Conservation (phyloP, 192 early-diverging fungal species). For the Linnemannia hyalina region DNA sequence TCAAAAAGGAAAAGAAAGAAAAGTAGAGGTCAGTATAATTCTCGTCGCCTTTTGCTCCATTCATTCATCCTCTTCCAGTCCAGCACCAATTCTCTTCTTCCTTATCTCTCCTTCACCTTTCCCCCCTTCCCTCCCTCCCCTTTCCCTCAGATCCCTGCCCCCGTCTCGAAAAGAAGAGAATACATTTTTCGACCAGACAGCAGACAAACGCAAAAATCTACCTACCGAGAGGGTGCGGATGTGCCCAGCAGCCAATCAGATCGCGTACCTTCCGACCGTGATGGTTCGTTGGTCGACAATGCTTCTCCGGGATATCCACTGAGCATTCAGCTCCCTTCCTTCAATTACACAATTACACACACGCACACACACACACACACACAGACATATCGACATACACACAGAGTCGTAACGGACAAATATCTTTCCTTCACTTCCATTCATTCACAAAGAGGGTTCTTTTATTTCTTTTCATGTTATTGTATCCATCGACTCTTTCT, state of each 20-base stretch:
- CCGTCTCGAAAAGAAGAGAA: not conserved
- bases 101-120: not conserved
- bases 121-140: not conserved
- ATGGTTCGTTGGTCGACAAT: conserved; percentile 17
- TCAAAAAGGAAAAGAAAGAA: not conserved
- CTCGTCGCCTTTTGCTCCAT: not conserved
- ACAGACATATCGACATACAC: not conserved
- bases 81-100: not conserved
- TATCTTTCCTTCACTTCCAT: not conserved
- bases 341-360: not conserved
- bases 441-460: not conserved
- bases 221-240: not conserved
- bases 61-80: not conserved
- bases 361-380: not conserved
- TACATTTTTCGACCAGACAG: no score
- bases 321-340: not conserved
- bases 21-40: not conserved
- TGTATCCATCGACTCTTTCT: not conserved
- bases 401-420: not conserved
- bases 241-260: conserved; percentile 33
- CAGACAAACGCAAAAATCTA: conserved; percentile 10
- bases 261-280: conserved; percentile 45
- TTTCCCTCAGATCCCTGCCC: not conserved
- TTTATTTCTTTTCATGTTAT: no score
- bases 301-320: not conserved